A percentile compares a stretch with the other conserved stretches of the same genome.
Evolutionary conservation across 345 rosid genomes (phyloP).

Genomic region (Clarkia xantiana): DNA sequence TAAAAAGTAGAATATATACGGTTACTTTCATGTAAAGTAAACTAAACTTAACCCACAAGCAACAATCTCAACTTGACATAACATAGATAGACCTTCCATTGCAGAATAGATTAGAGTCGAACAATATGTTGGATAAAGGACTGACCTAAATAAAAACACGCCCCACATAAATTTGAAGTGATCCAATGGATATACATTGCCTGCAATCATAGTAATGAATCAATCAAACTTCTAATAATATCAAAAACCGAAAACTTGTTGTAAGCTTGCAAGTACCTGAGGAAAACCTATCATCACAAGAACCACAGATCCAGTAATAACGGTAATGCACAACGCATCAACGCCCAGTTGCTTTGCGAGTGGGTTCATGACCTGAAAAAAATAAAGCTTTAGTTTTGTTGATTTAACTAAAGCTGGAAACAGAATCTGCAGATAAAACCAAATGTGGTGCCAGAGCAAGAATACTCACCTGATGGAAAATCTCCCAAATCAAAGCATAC

Average conservation of each 20-base stretch:
- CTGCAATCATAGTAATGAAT: no score
- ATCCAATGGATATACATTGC: slow-evolving; percentile 40
- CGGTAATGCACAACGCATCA: slow-evolving; percentile 50
- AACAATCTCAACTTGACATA: not conserved
- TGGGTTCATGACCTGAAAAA: no score
- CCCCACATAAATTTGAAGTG: slow-evolving; percentile 34
- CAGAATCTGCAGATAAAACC: no score
- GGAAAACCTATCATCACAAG: slow-evolving; percentile 43
- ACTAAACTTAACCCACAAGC: not conserved
- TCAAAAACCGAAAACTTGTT: not conserved
- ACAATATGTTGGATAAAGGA: not conserved
- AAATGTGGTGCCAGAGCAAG: not conserved
- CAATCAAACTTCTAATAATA: no score
- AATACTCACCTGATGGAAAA: slow-evolving; percentile 40
- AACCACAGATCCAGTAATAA: slow-evolving; percentile 40
- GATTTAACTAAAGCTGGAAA: slow-evolving; percentile 38
- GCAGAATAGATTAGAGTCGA: no score
- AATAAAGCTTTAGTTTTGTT: no score
- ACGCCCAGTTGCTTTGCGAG: no score
- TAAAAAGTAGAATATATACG: no score
- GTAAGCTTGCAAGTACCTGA: slow-evolving; percentile 12
- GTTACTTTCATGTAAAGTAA: no score
- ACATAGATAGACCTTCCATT: no score
- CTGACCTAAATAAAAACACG: slow-evolving; percentile 27
- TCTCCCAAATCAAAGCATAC: slow-evolving; percentile 34